Base-by-base conservation (phyloP, 2,329 filamentous ascomycete genomes). In the Fonsecaea monophora region DNA sequence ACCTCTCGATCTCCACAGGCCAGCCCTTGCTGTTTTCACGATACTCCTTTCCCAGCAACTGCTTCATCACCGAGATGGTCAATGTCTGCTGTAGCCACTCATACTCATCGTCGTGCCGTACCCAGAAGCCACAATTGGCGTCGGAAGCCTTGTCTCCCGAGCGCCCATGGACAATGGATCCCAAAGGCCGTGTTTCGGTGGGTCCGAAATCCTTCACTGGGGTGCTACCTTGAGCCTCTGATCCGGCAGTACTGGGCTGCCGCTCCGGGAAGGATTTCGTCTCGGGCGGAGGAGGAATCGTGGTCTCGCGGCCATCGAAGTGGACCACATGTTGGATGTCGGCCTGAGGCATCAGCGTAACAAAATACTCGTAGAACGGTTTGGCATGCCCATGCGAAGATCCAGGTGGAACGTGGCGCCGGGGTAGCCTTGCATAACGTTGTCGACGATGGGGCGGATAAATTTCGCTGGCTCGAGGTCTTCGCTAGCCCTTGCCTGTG, bases 401-500 rank as follows among this genome's bases (percentile, higher is more conserved):
- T 78, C 77, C 7, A 78, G 71, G 62, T 76, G 72, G 70, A 76
- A 77, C n/a, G 76, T 78, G 10, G 74, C 73, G 7, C 77, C 78
- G 0, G 78, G 79, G 66, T 80, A 81, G 12, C 75, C 73, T 69
- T 80, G 78, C 74, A 80, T 79, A 67, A 80, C 76, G 60, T 77
- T 77, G 63, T 80, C 77, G 9, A 61, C 53, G 2, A 78, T 73
- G 25, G 15, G 62, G 68, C 4, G 77, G 73, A 30, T 73, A 73
- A 13, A 78, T 72, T 62, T 75, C 72, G 53, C 78, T 78, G 15
- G 79, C 77, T n/a, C n/a, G n/a, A n/a, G n/a, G n/a, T n/a, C n/a
- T n/a, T n/a, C n/a, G n/a, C n/a, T n/a, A n/a, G 34, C 77, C 74
- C 15, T 66, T 74, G 3, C 84, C 82, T 88, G 82, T 0, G 79